phyloP scores from a whole-genome alignment of 192 early-diverging fungal genomes.

The Backusella tarrabulga region DNA sequence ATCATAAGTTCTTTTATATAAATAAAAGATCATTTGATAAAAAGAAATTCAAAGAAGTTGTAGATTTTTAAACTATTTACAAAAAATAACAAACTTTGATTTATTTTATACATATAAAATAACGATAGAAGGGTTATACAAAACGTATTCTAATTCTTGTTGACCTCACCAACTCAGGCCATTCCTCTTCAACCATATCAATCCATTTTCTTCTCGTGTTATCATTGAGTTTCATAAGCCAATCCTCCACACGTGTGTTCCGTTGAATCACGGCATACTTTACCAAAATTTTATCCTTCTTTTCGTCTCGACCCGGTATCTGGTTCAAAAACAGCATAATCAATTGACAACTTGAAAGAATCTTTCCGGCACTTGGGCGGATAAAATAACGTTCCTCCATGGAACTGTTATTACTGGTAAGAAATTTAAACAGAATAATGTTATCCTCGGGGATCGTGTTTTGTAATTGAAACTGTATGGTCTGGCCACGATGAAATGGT shows the following conservation, averaged over 20 bases:
- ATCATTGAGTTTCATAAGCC: conserved; percentile 15
- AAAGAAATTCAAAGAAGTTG: too few species aligned
- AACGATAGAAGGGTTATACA: neutral
- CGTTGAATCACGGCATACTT: conserved; percentile 26
- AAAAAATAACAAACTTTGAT: neutral
- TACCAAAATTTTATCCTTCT: conserved; percentile 28
- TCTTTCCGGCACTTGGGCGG: conserved; percentile 29
- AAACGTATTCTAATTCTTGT: conserved; percentile 27
- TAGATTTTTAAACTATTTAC: too few species aligned
- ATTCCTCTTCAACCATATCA: conserved; percentile 25
- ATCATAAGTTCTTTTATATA: too few species aligned
- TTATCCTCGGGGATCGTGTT: conserved; percentile 22
- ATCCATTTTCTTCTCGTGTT: conserved; percentile 26
- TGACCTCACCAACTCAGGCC: conserved; percentile 19
- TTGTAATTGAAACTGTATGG: conserved; percentile 8
- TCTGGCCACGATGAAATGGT: conserved; percentile 17
- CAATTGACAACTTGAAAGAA: neutral
- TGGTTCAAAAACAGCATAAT: conserved; percentile 29
- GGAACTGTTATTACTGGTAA: conserved; percentile 15
- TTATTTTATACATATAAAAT: neutral
- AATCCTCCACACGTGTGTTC: conserved; percentile 20
- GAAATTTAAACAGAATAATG: conserved; percentile 31
- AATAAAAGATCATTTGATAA: too few species aligned
- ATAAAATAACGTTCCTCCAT: conserved; percentile 29
- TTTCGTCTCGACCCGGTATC: neutral